A percentile compares a stretch with the other conserved stretches of the same genome.
Conservation (phyloP, 2,329 filamentous ascomycete genomes). For the Colletotrichum camelliae region DNA sequence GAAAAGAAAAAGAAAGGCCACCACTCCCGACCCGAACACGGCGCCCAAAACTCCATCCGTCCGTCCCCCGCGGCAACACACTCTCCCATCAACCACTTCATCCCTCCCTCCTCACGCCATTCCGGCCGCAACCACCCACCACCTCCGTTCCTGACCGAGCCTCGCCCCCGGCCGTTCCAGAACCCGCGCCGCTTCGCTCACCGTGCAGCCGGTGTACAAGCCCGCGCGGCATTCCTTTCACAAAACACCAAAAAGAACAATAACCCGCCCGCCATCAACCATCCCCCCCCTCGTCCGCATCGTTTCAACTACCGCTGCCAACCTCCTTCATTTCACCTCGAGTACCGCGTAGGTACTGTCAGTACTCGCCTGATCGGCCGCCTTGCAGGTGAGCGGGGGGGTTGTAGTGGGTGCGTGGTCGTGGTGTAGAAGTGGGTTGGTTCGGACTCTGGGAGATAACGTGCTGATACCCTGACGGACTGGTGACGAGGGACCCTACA, state of each 20-base stretch:
- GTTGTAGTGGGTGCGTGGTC: not conserved
- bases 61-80: not conserved
- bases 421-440: not conserved
- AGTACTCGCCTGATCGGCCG: not conserved
- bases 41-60: not conserved
- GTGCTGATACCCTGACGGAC: not conserved
- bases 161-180: not conserved
- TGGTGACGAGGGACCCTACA: not conserved
- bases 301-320: not conserved
- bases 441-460: not conserved
- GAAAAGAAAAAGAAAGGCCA: not conserved
- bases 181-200: not conserved
- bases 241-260: not conserved
- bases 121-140: not conserved
- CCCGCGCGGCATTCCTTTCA: not conserved
- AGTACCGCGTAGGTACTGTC: not conserved
- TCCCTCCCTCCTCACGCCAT: not conserved
- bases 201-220: constrained; percentile 9
- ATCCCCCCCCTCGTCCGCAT: not conserved
- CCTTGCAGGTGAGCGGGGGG: not conserved
- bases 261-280: not conserved
- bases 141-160: not conserved
- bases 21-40: not conserved
- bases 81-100: not conserved
- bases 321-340: not conserved